phyloP scores from a whole-genome alignment of 2,329 filamentous ascomycete genomes.

The Thelonectria discophora region DNA sequence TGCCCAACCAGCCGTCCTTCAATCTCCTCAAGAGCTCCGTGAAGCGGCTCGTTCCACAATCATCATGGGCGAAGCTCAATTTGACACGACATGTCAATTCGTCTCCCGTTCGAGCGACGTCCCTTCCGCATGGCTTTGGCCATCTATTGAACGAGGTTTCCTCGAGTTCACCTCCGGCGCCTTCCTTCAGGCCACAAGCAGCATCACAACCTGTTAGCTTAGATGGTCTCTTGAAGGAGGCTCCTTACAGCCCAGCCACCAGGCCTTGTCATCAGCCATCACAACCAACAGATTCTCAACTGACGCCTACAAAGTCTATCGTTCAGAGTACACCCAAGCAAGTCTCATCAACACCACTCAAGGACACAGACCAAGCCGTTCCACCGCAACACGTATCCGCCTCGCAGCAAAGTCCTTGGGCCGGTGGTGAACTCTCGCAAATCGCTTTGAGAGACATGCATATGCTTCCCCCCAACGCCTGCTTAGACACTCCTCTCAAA shows the following conservation, averaged over 20 bases:
- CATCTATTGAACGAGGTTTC: background rate
- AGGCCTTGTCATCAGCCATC: too few species aligned
- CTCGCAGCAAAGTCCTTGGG: conserved; percentile 43
- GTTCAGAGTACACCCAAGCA: background rate
- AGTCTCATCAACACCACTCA: too few species aligned
- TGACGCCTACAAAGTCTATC: background rate
- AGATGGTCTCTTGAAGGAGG: background rate
- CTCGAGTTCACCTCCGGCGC: background rate
- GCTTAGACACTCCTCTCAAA: conserved; percentile 4
- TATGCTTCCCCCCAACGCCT: conserved; percentile 1
- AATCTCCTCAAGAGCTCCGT: conserved; percentile 36
- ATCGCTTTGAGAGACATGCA: conserved; percentile 22
- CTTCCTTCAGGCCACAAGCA: background rate
- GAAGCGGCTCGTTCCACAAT: conserved; percentile 37
- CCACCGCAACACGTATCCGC: conserved; percentile 14
- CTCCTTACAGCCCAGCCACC: too few species aligned
- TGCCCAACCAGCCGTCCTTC: conserved; percentile 4
- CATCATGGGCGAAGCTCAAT: conserved; percentile 36
- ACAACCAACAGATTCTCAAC: background rate
- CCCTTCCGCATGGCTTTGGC: background rate
- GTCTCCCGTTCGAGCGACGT: background rate
- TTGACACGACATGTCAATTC: conserved; percentile 17
- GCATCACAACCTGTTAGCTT: background rate
- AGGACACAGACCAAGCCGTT: background rate
- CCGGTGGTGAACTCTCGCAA: conserved; percentile 33